A percentile compares a stretch with the other conserved stretches of the same genome.
Evolutionary conservation across 352 stramenopile genomes (phyloP).

Genomic region (Elongisporangium undulatum): DNA sequence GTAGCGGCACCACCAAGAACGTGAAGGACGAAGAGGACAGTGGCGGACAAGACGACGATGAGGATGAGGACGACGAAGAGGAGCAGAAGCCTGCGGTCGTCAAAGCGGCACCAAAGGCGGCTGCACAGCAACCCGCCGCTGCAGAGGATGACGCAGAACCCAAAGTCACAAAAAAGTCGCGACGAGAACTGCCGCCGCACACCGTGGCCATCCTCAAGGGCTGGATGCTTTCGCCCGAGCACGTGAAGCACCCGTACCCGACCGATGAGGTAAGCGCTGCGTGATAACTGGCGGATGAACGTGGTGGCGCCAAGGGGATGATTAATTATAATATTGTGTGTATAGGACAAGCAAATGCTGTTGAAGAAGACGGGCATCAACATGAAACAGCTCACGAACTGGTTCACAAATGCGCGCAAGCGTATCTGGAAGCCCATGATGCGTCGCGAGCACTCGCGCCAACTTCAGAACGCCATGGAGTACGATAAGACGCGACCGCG

Average conservation of each 20-base stretch:
- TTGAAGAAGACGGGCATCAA: slow-evolving; percentile 87
- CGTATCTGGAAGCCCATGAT: slow-evolving; percentile 83
- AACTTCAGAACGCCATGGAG: slow-evolving; percentile 71
- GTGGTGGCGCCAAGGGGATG: not conserved
- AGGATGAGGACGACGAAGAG: slow-evolving; percentile 16
- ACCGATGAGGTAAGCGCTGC: slow-evolving; percentile 61
- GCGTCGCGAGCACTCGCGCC: slow-evolving; percentile 73
- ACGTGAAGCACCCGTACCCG: slow-evolving; percentile 88
- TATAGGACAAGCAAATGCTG: slow-evolving; percentile 86
- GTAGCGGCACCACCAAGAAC: slow-evolving; percentile 11
- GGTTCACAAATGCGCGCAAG: slow-evolving; percentile 89
- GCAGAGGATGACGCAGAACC: slow-evolving; percentile 22
- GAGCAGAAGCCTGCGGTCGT: slow-evolving; percentile 5
- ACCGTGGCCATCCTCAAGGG: slow-evolving; percentile 84
- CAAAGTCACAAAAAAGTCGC: slow-evolving; percentile 64
- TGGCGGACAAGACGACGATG: slow-evolving; percentile 9
- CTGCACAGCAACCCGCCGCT: slow-evolving; percentile 23
- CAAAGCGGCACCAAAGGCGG: slow-evolving; percentile 16
- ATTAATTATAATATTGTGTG: slow-evolving; percentile 1
- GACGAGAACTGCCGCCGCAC: slow-evolving; percentile 75
- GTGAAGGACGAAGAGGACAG: slow-evolving; percentile 23
- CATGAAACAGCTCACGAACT: slow-evolving; percentile 88
- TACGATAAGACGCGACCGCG: slow-evolving; percentile 47
- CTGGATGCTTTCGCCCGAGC: slow-evolving; percentile 87
- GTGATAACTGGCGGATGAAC: not conserved